These are phyloP conservation scores for Escovopsis sp. DNA, from an alignment of 2,329 filamentous ascomycete species.

Conservation along the genomic window DNA sequence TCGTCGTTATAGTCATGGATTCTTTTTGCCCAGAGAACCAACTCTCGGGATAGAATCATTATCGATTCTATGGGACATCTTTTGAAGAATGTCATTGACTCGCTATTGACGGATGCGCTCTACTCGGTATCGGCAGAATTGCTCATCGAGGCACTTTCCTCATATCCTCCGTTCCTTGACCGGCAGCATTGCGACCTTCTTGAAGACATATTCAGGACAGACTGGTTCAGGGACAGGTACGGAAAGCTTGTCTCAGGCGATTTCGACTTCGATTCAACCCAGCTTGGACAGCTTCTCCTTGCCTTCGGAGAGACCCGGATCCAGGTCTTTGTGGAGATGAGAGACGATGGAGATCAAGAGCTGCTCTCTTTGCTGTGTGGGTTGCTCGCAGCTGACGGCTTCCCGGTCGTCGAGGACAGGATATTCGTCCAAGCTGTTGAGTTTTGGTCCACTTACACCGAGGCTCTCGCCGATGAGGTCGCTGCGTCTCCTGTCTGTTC, in stretches of 20 bases:
- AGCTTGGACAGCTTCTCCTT: slow-evolving; percentile 51
- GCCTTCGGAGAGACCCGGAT: slow-evolving; percentile 54
- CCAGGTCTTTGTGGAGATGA: slow-evolving; percentile 39
- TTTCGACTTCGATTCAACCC: slow-evolving; percentile 46
- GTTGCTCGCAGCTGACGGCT: slow-evolving; percentile 49
- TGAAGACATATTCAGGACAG: slow-evolving; percentile 41
- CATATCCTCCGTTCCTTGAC: slow-evolving; percentile 48
- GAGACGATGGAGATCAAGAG: slow-evolving; percentile 32
- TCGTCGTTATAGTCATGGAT: slow-evolving; percentile 47
- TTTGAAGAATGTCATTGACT: slow-evolving; percentile 42
- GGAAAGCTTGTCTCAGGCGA: slow-evolving; percentile 40
- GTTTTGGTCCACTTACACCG: slow-evolving; percentile 67
- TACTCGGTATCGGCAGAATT: slow-evolving; percentile 48
- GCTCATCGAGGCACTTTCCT: slow-evolving; percentile 48
- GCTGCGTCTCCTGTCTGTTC: slow-evolving; percentile 34
- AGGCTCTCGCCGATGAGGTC: slow-evolving; percentile 45
- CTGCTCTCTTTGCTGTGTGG: slow-evolving; percentile 46
- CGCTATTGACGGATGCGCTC: slow-evolving; percentile 40
- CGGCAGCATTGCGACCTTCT: slow-evolving; percentile 41
- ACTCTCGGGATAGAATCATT: slow-evolving; percentile 39
- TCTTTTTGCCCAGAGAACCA: slow-evolving; percentile 52
- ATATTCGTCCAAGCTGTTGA: slow-evolving; percentile 61
- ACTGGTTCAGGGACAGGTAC: slow-evolving; percentile 43
- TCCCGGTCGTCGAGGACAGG: slow-evolving; percentile 56
- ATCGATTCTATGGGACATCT: slow-evolving; percentile 44